Percentiles rank a stretch among this genome's conserved stretches.
These are phyloP conservation scores for Limonium bicolor DNA, from an alignment of 148 eudicot species.

Conservation along the genomic window DNA sequence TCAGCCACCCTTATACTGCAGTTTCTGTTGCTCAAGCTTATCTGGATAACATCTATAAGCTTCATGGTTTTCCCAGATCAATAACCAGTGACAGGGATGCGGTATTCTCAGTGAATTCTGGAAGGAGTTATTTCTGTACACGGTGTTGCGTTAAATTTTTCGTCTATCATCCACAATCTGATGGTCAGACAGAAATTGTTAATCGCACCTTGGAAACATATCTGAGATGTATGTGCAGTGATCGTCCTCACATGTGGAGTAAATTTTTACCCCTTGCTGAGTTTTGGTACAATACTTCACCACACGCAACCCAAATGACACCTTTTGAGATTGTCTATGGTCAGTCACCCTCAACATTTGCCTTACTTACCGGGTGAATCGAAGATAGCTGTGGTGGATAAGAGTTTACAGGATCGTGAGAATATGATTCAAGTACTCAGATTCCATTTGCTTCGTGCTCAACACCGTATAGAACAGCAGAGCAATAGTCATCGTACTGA, in stretches of 20 bases:
- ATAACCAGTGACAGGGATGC: conserved; percentile 8
- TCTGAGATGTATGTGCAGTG: conserved; percentile 1
- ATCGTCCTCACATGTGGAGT: background rate
- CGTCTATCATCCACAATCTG: conserved; percentile 17
- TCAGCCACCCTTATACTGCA: conserved; percentile 4
- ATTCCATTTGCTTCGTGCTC: too few relatives aligned
- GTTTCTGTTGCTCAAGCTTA: background rate
- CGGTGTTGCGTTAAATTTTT: background rate
- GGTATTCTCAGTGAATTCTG: conserved; percentile 4
- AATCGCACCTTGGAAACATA: conserved; percentile 1
- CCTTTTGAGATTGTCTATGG: too few relatives aligned
- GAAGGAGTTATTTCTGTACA: background rate
- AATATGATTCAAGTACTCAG: too few relatives aligned
- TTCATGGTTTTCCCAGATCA: conserved; percentile 8
- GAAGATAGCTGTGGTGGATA: too few relatives aligned
- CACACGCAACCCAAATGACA: too few relatives aligned
- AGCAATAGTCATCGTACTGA: too few relatives aligned
- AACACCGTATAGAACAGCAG: too few relatives aligned
- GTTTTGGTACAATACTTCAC: too few relatives aligned
- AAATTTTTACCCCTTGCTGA: background rate
- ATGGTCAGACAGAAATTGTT: conserved; percentile 8
- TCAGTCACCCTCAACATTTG: too few relatives aligned
- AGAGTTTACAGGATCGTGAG: too few relatives aligned
- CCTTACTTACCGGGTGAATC: too few relatives aligned
- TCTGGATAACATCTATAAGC: conserved; percentile 1